phyloP scores from a whole-genome alignment of 2,329 filamentous ascomycete species.

The Botrytis hyacinthi region DNA sequence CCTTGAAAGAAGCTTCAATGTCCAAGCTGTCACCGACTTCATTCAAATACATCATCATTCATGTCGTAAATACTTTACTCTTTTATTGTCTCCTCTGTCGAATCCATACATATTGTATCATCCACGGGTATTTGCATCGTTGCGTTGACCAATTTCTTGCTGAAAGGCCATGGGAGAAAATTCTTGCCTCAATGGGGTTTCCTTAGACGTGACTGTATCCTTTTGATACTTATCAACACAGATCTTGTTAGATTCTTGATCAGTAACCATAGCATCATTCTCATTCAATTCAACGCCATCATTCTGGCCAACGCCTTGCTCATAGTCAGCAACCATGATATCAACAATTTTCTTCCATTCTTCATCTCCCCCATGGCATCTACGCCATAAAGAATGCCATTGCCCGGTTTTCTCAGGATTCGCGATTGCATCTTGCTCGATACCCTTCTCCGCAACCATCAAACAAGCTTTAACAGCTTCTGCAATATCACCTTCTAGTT shows the following conservation, averaged over 20 bases:
- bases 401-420: conserved; percentile 24
- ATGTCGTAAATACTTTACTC: neutral
- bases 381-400: conserved; percentile 30
- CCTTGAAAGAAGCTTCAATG: neutral
- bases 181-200: neutral
- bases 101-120: neutral
- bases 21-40: neutral
- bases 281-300: neutral
- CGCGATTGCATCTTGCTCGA: conserved; percentile 25
- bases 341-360: neutral
- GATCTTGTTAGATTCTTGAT: neutral
- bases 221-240: neutral
- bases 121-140: neutral
- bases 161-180: neutral
- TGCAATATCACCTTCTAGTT: conserved; percentile 46
- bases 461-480: conserved; percentile 54
- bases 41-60: neutral
- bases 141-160: neutral
- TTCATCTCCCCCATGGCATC: conserved; percentile 11
- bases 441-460: conserved; percentile 50
- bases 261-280: neutral
- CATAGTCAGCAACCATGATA: conserved; percentile 1
- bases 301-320: neutral
- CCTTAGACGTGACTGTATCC: too few species aligned
- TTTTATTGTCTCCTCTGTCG: neutral